These are phyloP conservation scores for Didymella pinodella DNA, from an alignment of 2,329 filamentous ascomycete species.

Conservation along the genomic window DNA sequence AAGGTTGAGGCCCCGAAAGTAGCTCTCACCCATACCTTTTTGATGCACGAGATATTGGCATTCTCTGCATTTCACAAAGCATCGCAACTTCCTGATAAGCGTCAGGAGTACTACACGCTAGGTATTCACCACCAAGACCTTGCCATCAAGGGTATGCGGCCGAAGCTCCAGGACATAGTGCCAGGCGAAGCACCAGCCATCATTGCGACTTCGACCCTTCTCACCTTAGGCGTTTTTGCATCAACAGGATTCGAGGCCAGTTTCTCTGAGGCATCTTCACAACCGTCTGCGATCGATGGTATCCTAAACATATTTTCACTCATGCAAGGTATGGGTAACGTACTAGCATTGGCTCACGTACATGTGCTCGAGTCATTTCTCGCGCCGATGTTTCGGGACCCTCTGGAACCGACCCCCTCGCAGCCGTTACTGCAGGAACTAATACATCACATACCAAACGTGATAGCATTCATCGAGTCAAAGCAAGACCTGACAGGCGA, in stretches of 20 bases:
- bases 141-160: constrained; percentile 44
- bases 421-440: constrained; percentile 43
- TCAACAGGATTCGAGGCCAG: constrained; percentile 39
- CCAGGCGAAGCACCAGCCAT: constrained; percentile 43
- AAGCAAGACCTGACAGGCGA: constrained; percentile 29
- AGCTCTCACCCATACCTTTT: constrained; percentile 46
- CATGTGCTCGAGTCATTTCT: constrained; percentile 38
- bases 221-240: constrained; percentile 44
- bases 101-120: constrained; percentile 42
- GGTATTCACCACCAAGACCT: constrained; percentile 50
- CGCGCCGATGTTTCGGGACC: constrained; percentile 31
- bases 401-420: constrained; percentile 29
- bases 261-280: constrained; percentile 10
- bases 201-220: constrained; percentile 42
- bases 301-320: constrained; percentile 46
- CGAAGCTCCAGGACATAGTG: constrained; percentile 39
- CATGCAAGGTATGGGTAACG: constrained; percentile 46
- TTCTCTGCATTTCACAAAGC: constrained; percentile 52
- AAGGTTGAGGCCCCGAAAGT: constrained; percentile 45
- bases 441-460: constrained; percentile 28
- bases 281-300: constrained; percentile 38
- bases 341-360: constrained; percentile 35
- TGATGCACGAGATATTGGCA: constrained; percentile 55
- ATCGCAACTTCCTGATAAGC: constrained; percentile 37
- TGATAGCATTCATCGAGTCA: constrained; percentile 34